Percentiles rank a stretch among this genome's conserved stretches.
Evolutionary conservation across 257 asterid species (phyloP).

Genomic region (Rehmannia glutinosa): DNA sequence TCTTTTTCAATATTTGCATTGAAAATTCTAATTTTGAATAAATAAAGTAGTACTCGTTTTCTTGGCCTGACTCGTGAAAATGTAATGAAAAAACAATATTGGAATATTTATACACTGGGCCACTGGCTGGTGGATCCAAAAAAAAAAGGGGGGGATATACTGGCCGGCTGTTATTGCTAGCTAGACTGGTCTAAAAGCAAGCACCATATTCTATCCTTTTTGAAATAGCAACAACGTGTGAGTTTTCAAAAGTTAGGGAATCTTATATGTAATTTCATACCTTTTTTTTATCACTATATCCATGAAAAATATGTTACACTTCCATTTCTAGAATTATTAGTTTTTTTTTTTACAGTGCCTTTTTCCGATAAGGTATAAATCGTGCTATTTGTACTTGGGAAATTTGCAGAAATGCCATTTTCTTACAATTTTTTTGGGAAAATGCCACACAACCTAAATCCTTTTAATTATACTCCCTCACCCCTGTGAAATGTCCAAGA

Average conservation of each 20-base stretch:
- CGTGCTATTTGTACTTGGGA: too few relatives aligned
- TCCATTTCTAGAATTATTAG: not conserved
- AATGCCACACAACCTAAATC: too few relatives aligned
- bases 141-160: too few relatives aligned
- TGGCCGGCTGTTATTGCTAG: not conserved
- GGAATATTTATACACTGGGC: too few relatives aligned
- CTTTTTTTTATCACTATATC: not conserved
- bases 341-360: too few relatives aligned
- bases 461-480: too few relatives aligned
- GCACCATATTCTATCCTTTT: not conserved
- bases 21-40: not conserved
- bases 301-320: not conserved
- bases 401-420: too few relatives aligned
- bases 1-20: not conserved
- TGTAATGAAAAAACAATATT: not conserved
- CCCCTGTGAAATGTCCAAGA: too few relatives aligned
- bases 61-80: not conserved
- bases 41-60: not conserved
- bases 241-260: not conserved
- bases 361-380: too few relatives aligned
- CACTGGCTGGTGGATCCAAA: too few relatives aligned
- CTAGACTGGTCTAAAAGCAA: not conserved
- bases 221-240: not conserved
- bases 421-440: too few relatives aligned
- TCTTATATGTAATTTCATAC: not conserved